Conservation (phyloP, 495 filamentous ascomycete genomes). For the Penicillium pulvis region DNA sequence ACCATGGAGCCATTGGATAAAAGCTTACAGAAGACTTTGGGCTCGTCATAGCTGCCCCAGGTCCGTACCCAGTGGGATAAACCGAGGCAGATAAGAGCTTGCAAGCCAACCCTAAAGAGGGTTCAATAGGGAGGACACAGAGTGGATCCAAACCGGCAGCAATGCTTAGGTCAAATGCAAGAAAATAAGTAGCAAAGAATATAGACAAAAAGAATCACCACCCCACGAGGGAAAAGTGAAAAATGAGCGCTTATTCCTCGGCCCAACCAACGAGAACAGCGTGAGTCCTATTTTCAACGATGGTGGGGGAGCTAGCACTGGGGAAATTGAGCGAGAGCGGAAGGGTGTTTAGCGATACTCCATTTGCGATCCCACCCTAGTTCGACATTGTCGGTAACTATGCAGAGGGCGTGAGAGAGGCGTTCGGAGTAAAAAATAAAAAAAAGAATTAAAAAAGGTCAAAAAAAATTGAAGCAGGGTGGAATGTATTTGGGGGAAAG, state of each 20-base stretch:
- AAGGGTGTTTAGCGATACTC: constrained; percentile 15
- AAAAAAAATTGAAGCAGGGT: neutral
- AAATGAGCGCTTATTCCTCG: constrained; percentile 5
- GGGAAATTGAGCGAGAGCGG: constrained; percentile 6
- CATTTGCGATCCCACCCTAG: constrained; percentile 23
- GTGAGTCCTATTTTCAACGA: constrained; percentile 3
- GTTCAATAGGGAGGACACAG: constrained; percentile 4
- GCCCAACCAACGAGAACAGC: constrained; percentile 6
- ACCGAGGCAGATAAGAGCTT: constrained; percentile 11
- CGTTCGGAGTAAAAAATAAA: neutral
- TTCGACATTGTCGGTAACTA: neutral
- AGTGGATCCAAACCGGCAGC: constrained; percentile 10
- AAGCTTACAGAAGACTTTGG: constrained; percentile 27
- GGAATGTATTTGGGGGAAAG: constrained; percentile 3
- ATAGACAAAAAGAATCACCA: neutral
- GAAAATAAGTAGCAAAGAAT: neutral
- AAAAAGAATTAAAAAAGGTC: neutral
- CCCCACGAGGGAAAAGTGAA: neutral
- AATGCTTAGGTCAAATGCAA: neutral
- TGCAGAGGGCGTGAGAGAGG: neutral
- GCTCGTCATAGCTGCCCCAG: constrained; percentile 21
- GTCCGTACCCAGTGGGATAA: constrained; percentile 10
- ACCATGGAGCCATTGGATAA: constrained; percentile 1
- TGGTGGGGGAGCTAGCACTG: constrained; percentile 16
- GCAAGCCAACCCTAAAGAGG: constrained; percentile 17